phyloP scores from a whole-genome alignment of 164 flowering plant species.

The Houttuynia cordata region DNA sequence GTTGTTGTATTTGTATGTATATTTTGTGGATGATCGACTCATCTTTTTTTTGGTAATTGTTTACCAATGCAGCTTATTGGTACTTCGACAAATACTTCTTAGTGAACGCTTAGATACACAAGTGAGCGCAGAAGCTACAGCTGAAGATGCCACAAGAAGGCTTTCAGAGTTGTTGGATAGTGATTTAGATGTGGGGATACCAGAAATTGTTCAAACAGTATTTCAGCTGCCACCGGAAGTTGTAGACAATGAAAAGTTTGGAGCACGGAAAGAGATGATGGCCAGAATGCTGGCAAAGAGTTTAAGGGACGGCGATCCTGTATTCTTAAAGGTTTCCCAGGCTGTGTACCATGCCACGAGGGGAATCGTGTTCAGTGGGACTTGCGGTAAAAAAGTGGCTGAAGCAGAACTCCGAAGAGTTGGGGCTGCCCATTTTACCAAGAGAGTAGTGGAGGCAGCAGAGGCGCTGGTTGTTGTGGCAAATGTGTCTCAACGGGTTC shows the following conservation, averaged over 20 bases:
- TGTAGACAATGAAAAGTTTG: constrained; percentile 20
- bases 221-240: constrained; percentile 8
- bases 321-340: constrained; percentile 50
- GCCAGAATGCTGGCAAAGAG: constrained; percentile 56
- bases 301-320: constrained; percentile 60
- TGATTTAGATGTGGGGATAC: constrained; percentile 46
- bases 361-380: constrained; percentile 63
- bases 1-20: neutral
- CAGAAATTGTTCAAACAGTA: constrained; percentile 53
- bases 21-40: neutral
- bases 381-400: constrained; percentile 50
- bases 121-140: constrained; percentile 35
- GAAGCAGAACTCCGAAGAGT: constrained; percentile 52
- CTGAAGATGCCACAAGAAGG: constrained; percentile 21
- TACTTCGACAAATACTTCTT: constrained; percentile 58
- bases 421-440: constrained; percentile 42
- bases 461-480: constrained; percentile 44
- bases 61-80: constrained; percentile 46
- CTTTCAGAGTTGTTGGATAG: constrained; percentile 42
- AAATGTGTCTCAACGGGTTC: constrained; percentile 44
- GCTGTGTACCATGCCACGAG: constrained; percentile 63
- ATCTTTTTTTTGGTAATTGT: too few species aligned
- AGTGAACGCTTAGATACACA: constrained; percentile 32
- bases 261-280: constrained; percentile 41
- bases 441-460: constrained; percentile 41